Conservation (phyloP, 1,284 basidiomycete species). For the Trichosporon sp. region DNA sequence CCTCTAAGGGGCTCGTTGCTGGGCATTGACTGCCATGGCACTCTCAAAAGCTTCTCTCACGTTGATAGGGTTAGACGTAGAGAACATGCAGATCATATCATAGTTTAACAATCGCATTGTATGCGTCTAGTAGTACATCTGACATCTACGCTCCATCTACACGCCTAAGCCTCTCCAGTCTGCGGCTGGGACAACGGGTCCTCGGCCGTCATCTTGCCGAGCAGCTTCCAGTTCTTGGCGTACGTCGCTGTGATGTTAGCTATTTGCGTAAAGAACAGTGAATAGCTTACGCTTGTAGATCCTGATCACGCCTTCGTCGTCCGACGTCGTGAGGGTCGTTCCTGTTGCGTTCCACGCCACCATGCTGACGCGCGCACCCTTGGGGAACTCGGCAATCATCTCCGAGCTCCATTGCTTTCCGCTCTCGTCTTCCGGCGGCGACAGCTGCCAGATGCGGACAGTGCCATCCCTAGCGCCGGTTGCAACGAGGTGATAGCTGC, state of each 20-base stretch:
- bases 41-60: neutral
- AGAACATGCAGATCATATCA: slow-evolving; percentile 1
- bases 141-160: slow-evolving; percentile 1
- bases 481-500: slow-evolving; percentile 84
- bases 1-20: slow-evolving; percentile 17
- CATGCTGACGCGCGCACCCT: slow-evolving; percentile 81
- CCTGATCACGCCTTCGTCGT: slow-evolving; percentile 80
- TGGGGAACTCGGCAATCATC: slow-evolving; percentile 73
- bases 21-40: too few relatives aligned
- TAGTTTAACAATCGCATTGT: neutral
- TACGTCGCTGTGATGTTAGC: slow-evolving; percentile 42
- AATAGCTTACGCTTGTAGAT: slow-evolving; percentile 68
- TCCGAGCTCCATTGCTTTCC: slow-evolving; percentile 59
- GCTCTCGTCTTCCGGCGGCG: slow-evolving; percentile 49
- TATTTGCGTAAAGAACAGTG: neutral
- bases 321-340: slow-evolving; percentile 78
- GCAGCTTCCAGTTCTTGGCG: slow-evolving; percentile 45
- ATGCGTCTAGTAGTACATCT: neutral
- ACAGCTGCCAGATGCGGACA: slow-evolving; percentile 75
- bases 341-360: slow-evolving; percentile 58
- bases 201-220: slow-evolving; percentile 47
- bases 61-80: neutral
- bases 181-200: slow-evolving; percentile 34
- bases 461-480: slow-evolving; percentile 78
- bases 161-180: slow-evolving; percentile 10